These are phyloP conservation scores for Ophiocytium majus DNA, from an alignment of 352 stramenopile species.

Conservation along the genomic window DNA sequence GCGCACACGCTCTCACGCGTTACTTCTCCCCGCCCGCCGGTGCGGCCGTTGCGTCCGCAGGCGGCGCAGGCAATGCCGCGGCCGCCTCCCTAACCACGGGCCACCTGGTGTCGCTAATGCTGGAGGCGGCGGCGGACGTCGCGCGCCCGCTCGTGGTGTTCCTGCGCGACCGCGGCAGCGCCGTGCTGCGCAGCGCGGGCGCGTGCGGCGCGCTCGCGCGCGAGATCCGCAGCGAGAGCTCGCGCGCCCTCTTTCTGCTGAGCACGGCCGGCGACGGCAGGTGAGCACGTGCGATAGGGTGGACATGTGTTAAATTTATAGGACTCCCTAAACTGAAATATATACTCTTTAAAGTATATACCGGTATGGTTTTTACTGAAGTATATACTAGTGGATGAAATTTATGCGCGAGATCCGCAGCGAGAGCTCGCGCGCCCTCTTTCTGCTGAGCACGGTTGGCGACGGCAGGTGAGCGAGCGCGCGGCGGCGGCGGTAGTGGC, in stretches of 20 bases:
- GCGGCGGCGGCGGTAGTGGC: no score
- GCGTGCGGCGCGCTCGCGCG: conserved; percentile 30
- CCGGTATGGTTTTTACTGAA: no score
- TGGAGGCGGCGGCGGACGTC: conserved; percentile 39
- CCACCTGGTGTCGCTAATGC: conserved; percentile 37
- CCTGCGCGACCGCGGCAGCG: conserved; percentile 40
- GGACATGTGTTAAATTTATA: neutral
- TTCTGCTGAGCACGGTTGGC: conserved; percentile 45
- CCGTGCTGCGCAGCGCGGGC: conserved; percentile 32
- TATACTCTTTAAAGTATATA: no score
- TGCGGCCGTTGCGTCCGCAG: no score
- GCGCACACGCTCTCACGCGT: no score
- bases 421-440: conserved; percentile 33
- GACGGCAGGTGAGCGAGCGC: conserved; percentile 24
- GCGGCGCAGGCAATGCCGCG: neutral
- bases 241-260: conserved; percentile 42
- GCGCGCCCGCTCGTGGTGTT: conserved; percentile 42
- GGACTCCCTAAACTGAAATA: neutral
- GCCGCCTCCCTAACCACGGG: conserved; percentile 27
- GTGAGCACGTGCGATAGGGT: neutral
- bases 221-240: conserved; percentile 33
- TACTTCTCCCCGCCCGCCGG: no score
- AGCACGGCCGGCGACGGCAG: conserved; percentile 38
- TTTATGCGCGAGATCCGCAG: conserved; percentile 35
- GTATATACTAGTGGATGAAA: no score